A percentile compares a stretch with the other conserved stretches of the same genome.
These are phyloP conservation scores for Neonectria ditissima DNA, from an alignment of 2,329 filamentous ascomycete genomes.

Conservation along the genomic window DNA sequence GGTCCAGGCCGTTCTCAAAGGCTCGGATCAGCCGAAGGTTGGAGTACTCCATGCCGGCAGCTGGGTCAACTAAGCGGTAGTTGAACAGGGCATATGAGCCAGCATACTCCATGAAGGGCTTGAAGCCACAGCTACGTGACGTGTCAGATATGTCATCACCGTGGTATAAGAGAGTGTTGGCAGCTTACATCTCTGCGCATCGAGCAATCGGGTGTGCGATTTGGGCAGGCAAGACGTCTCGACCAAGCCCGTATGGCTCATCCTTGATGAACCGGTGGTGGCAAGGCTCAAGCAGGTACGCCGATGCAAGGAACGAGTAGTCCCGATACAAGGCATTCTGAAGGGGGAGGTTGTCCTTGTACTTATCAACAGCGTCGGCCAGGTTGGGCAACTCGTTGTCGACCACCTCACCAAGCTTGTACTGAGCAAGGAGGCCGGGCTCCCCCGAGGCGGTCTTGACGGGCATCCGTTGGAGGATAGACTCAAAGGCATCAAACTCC, in stretches of 20 bases:
- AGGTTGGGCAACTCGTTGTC: constrained; percentile 81
- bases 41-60: constrained; percentile 67
- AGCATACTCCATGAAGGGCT: constrained; percentile 87
- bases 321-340: constrained; percentile 92
- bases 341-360: constrained; percentile 77
- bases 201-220: constrained; percentile 86
- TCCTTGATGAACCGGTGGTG: constrained; percentile 79
- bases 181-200: constrained; percentile 84
- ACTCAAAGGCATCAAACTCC: constrained; percentile 79
- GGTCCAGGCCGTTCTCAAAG: constrained; percentile 90
- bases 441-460: constrained; percentile 79
- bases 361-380: constrained; percentile 77
- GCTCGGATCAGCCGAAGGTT: constrained; percentile 88
- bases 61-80: constrained; percentile 70
- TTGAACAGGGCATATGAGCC: constrained; percentile 68
- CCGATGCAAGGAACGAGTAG: constrained; percentile 90
- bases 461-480: constrained; percentile 81
- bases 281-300: constrained; percentile 92
- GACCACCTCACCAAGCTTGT: constrained; percentile 80
- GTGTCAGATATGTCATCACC: constrained; percentile 9
- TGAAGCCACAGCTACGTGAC: constrained; percentile 72
- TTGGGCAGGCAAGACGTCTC: constrained; percentile 77
- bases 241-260: constrained; percentile 81
- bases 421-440: constrained; percentile 81
- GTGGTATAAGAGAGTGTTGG: background rate